These are phyloP conservation scores for Obelidium mucronatum DNA, from an alignment of 192 early-diverging fungal species.

Conservation along the genomic window DNA sequence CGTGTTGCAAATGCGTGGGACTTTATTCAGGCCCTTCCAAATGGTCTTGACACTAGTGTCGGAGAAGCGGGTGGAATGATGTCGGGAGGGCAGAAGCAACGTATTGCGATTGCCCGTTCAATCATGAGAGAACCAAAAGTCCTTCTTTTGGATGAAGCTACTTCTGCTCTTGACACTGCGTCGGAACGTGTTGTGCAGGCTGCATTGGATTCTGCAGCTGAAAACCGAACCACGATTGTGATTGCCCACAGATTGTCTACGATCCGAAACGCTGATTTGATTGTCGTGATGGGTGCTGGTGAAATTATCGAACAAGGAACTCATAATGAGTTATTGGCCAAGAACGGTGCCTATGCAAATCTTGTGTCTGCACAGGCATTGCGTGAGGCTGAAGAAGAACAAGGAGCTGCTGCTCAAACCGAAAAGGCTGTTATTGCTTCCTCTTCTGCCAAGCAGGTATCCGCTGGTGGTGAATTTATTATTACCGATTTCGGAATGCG, in stretches of 20 bases:
- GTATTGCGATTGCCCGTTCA: conserved; percentile 95
- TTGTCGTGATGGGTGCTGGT: conserved; percentile 70
- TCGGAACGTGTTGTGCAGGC: conserved; percentile 60
- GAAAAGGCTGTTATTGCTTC: not conserved
- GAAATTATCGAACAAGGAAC: conserved; percentile 74
- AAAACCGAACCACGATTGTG: conserved; percentile 84
- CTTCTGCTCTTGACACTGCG: conserved; percentile 61
- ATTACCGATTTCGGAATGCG: conserved; percentile 41
- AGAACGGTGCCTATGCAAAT: conserved; percentile 65
- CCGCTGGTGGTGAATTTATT: conserved; percentile 35
- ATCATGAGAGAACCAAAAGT: conserved; percentile 85
- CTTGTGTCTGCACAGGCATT: conserved; percentile 77
- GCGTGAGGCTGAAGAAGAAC: conserved; percentile 31
- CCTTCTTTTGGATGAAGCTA: conserved; percentile 69
- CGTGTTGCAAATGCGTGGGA: conserved; percentile 75
- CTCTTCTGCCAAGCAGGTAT: not conserved
- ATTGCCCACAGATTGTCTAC: conserved; percentile 94
- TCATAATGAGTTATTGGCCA: conserved; percentile 78
- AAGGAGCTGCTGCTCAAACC: not conserved
- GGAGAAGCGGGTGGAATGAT: conserved; percentile 75
- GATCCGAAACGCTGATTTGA: conserved; percentile 83
- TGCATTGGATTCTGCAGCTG: conserved; percentile 54
- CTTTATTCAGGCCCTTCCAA: conserved; percentile 83
- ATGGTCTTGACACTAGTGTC: conserved; percentile 83
- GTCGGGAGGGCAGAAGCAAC: conserved; percentile 92